Evolutionary conservation across 1,284 basidiomycete genomes (phyloP).

Genomic region (Ustilago shanxiensis): DNA sequence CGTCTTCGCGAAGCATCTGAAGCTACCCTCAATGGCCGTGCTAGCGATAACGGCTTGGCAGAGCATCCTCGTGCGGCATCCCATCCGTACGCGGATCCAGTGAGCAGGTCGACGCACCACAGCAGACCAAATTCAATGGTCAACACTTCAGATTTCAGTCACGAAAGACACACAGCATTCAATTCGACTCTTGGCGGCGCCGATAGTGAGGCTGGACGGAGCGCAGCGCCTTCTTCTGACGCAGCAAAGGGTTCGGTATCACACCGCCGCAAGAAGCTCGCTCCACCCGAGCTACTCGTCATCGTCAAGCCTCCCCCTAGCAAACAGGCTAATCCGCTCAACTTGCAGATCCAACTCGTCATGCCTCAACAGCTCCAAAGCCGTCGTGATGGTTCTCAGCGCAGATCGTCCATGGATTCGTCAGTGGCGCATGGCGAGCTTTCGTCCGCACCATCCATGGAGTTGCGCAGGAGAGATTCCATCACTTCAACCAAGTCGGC

Average conservation of each 20-base stretch:
- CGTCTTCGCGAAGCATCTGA: constrained; percentile 43
- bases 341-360: constrained; percentile 92
- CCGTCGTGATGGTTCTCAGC: constrained; percentile 27
- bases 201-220: constrained; percentile 49
- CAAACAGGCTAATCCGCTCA: constrained; percentile 86
- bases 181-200: constrained; percentile 44
- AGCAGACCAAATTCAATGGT: constrained; percentile 30
- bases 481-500: constrained; percentile 48
- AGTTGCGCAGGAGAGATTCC: constrained; percentile 47
- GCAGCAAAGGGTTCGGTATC: constrained; percentile 22
- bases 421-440: constrained; percentile 20
- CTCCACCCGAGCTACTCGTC: constrained; percentile 64
- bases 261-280: constrained; percentile 38
- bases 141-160: constrained; percentile 22
- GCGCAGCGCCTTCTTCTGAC: constrained; percentile 20
- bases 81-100: background rate
- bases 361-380: constrained; percentile 44
- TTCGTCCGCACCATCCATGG: constrained; percentile 10
- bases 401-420: constrained; percentile 40
- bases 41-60: constrained; percentile 2
- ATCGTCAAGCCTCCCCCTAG: constrained; percentile 81
- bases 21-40: constrained; percentile 40
- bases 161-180: constrained; percentile 21
- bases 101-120: constrained; percentile 8
- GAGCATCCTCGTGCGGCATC: constrained; percentile 2